Conservation (phyloP, 495 filamentous ascomycete species). For the Podospora appendiculata region DNA sequence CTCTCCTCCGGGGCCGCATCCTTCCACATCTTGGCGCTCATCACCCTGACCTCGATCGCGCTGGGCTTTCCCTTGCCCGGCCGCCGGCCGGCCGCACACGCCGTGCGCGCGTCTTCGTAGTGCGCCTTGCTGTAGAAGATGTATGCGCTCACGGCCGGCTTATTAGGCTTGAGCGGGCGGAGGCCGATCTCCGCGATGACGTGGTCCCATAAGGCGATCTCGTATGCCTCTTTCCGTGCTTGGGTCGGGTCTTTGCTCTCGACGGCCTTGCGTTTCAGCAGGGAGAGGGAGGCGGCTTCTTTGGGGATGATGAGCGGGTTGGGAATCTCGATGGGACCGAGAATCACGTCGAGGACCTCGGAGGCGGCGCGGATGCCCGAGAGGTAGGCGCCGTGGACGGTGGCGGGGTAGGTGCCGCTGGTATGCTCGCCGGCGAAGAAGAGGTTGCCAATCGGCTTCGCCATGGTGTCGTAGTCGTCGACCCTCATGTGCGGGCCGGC, state of each 20-base stretch:
- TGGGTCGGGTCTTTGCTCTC: slow-evolving; percentile 41
- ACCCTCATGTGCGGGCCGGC: slow-evolving; percentile 71
- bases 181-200: slow-evolving; percentile 65
- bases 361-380: slow-evolving; percentile 83
- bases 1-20: slow-evolving; percentile 59
- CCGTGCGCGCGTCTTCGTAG: slow-evolving; percentile 64
- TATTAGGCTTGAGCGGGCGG: slow-evolving; percentile 60
- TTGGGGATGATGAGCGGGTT: slow-evolving; percentile 66
- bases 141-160: slow-evolving; percentile 65
- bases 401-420: slow-evolving; percentile 89
- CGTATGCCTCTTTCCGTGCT: slow-evolving; percentile 57
- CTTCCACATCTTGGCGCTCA: slow-evolving; percentile 84
- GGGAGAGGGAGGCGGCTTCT: slow-evolving; percentile 25
- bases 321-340: slow-evolving; percentile 74
- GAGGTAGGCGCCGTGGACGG: slow-evolving; percentile 93
- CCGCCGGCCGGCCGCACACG: slow-evolving; percentile 61
- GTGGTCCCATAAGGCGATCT: slow-evolving; percentile 61
- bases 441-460: slow-evolving; percentile 72
- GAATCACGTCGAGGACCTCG: slow-evolving; percentile 68
- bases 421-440: slow-evolving; percentile 98
- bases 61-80: slow-evolving; percentile 57
- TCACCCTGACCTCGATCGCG: slow-evolving; percentile 74
- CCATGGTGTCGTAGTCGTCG: slow-evolving; percentile 92
- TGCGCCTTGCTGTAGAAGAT: slow-evolving; percentile 72
- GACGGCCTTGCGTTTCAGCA: slow-evolving; percentile 48